Conservation (phyloP, 306 rosid genomes). For the Cicer cuneatum region DNA sequence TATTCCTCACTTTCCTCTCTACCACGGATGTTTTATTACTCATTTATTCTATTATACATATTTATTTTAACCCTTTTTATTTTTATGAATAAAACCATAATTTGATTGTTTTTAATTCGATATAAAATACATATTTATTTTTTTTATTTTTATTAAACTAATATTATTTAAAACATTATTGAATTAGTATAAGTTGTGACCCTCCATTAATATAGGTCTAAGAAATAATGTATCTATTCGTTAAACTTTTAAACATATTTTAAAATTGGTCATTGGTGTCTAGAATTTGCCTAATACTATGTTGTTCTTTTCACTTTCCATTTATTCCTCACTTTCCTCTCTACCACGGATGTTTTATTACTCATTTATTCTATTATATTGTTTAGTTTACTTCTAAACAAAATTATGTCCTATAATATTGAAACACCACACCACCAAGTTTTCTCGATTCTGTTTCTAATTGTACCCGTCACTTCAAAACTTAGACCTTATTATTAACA, state of each 20-base stretch:
- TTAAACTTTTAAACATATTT: too few relatives aligned
- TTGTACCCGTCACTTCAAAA: neutral
- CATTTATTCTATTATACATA: neutral
- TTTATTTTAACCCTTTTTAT: too few relatives aligned
- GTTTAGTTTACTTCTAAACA: neutral
- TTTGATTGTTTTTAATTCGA: too few relatives aligned
- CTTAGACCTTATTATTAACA: neutral
- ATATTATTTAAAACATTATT: too few relatives aligned
- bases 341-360: neutral
- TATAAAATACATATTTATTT: too few relatives aligned
- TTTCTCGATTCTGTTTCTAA: neutral
- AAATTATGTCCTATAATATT: neutral
- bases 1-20: neutral
- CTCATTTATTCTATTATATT: neutral
- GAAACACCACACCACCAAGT: neutral
- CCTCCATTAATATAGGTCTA: too few relatives aligned
- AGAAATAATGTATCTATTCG: too few relatives aligned
- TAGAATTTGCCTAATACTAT: too few relatives aligned
- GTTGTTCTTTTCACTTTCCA: neutral
- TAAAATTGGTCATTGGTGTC: too few relatives aligned
- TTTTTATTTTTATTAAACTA: too few relatives aligned
- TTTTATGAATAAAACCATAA: too few relatives aligned
- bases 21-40: neutral
- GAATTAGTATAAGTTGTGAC: too few relatives aligned
- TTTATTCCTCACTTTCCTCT: neutral